Conservation (phyloP, 768 basidiomycete species). For the Coprinopsis cinerea region DNA sequence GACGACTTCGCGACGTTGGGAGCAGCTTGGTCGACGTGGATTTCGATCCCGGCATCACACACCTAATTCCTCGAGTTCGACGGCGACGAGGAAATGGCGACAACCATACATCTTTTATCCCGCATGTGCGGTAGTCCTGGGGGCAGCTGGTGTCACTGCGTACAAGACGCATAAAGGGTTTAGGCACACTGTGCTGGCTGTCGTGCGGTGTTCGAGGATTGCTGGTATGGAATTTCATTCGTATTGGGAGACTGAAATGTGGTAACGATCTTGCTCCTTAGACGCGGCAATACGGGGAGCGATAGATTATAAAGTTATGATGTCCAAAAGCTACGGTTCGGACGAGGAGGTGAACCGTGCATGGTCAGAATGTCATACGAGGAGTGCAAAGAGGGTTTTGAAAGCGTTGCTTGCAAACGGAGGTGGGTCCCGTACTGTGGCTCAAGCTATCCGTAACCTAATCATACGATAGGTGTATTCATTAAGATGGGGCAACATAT, state of each 20-base stretch:
- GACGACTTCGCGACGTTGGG: not conserved
- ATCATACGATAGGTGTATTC: slow-evolving; percentile 52
- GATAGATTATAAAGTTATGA: slow-evolving; percentile 69
- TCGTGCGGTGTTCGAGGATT: slow-evolving; percentile 73
- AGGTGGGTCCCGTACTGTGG: slow-evolving; percentile 37
- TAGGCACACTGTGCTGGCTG: slow-evolving; percentile 68
- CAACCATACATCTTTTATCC: slow-evolving; percentile 23
- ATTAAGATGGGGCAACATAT: slow-evolving; percentile 91
- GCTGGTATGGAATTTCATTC: too few relatives aligned
- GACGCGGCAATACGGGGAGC: slow-evolving; percentile 59
- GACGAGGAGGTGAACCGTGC: slow-evolving; percentile 47
- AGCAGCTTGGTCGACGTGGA: not conserved
- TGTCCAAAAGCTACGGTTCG: slow-evolving; percentile 45
- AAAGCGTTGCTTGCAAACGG: slow-evolving; percentile 86
- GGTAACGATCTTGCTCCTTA: slow-evolving; percentile 22
- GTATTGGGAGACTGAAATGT: too few relatives aligned
- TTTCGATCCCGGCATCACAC: slow-evolving; percentile 5
- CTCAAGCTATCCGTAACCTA: not conserved
- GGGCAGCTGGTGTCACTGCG: slow-evolving; percentile 34
- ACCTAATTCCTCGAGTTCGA: not conserved
- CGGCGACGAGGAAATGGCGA: slow-evolving; percentile 1
- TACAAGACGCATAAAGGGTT: slow-evolving; percentile 72
- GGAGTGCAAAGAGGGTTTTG: slow-evolving; percentile 76
- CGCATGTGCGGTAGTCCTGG: slow-evolving; percentile 28
- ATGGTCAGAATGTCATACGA: slow-evolving; percentile 73